Conservation (phyloP, 768 basidiomycete genomes). For the Boletus tomentosulus region DNA sequence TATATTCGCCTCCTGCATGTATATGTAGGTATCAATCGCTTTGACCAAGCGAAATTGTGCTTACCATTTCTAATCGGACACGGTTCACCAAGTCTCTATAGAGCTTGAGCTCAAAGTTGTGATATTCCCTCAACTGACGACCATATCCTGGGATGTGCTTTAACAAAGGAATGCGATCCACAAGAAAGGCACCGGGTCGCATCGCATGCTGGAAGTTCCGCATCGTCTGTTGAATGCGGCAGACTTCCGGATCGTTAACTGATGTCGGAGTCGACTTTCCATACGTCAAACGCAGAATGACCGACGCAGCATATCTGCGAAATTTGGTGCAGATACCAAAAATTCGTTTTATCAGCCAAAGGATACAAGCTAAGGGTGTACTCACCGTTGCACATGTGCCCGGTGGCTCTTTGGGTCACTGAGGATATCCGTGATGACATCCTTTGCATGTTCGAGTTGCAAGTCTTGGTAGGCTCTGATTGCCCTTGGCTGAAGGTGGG, state of each 20-base stretch:
- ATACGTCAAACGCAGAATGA: conserved; percentile 22
- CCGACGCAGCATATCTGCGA: conserved; percentile 22
- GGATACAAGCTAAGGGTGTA: neutral
- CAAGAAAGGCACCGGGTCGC: conserved; percentile 32
- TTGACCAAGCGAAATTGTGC: neutral
- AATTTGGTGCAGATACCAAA: too few relatives aligned
- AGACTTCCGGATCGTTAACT: conserved; percentile 20
- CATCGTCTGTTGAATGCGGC: conserved; percentile 15
- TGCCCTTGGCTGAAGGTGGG: conserved; percentile 42
- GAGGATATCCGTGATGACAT: conserved; percentile 26
- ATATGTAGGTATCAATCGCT: neutral
- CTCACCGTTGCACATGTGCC: conserved; percentile 47
- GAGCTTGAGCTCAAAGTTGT: conserved; percentile 44
- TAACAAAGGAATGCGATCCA: conserved; percentile 32
- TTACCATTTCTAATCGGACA: conserved; percentile 43
- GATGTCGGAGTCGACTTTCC: conserved; percentile 25
- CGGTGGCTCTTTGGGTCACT: conserved; percentile 31
- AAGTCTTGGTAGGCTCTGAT: conserved; percentile 38
- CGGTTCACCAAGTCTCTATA: conserved; percentile 38
- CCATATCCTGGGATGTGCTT: conserved; percentile 56
- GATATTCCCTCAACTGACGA: conserved; percentile 46
- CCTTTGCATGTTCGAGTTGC: conserved; percentile 33
- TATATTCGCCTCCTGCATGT: conserved; percentile 4
- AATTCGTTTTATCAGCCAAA: neutral
- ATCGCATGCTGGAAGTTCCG: conserved; percentile 24